These are phyloP conservation scores for Mycocentrospora acerina DNA, from an alignment of 2,329 filamentous ascomycete species.

Conservation along the genomic window DNA sequence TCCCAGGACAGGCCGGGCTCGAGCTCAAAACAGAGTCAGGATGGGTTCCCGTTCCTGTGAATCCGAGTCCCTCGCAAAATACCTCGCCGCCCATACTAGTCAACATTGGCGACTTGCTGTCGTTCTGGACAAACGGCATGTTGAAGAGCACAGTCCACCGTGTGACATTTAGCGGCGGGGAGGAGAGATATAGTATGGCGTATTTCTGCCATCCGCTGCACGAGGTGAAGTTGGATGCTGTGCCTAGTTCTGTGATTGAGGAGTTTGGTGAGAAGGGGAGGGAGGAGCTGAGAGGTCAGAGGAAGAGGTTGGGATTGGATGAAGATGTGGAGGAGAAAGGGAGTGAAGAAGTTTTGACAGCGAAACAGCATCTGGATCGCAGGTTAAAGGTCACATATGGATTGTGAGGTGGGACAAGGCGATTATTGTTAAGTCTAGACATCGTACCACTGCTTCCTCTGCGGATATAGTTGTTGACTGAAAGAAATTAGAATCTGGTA, in stretches of 20 bases:
- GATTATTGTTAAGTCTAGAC: too few relatives aligned
- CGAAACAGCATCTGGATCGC: conserved; percentile 59
- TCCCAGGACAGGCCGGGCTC: conserved; percentile 79
- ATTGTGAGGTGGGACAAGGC: conserved; percentile 22
- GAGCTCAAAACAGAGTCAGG: conserved; percentile 68
- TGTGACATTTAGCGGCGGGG: conserved; percentile 66
- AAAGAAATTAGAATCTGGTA: too few relatives aligned
- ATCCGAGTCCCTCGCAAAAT: conserved; percentile 60
- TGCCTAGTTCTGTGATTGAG: conserved; percentile 56
- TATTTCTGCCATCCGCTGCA: conserved; percentile 66
- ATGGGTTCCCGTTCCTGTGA: conserved; percentile 49
- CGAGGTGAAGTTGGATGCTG: conserved; percentile 53
- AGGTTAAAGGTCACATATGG: conserved; percentile 62
- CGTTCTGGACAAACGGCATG: conserved; percentile 88
- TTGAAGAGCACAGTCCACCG: conserved; percentile 86
- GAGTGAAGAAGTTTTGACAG: conserved; percentile 52
- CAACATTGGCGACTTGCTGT: conserved; percentile 73
- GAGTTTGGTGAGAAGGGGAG: conserved; percentile 38
- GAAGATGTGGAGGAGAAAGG: conserved; percentile 34
- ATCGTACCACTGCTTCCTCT: too few relatives aligned
- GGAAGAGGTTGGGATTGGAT: conserved; percentile 46
- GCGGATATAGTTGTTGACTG: too few relatives aligned
- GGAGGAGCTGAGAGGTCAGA: conserved; percentile 37
- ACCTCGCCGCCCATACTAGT: conserved; percentile 51
- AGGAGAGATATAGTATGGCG: conserved; percentile 59